These are phyloP conservation scores for Cystoderma amianthinum DNA, from an alignment of 768 basidiomycete genomes.

Conservation along the genomic window DNA sequence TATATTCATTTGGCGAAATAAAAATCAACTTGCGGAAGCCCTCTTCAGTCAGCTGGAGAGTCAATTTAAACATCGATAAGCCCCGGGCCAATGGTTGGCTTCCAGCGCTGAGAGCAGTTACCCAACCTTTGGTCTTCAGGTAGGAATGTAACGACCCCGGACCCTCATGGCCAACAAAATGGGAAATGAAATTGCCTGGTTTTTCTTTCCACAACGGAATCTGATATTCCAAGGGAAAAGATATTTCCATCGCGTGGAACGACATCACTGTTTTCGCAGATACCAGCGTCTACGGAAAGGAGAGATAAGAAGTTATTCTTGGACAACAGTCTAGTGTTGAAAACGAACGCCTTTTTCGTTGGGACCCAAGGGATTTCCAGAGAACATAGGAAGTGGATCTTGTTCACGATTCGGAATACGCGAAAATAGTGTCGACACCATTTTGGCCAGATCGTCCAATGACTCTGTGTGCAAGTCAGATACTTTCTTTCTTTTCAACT, in stretches of 20 bases:
- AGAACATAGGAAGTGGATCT: constrained; percentile 53
- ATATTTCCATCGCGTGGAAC: constrained; percentile 77
- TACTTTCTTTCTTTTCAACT: not conserved
- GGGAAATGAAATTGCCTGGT: constrained; percentile 68
- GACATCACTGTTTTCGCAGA: constrained; percentile 87
- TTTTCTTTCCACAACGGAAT: constrained; percentile 70
- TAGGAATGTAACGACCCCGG: constrained; percentile 88
- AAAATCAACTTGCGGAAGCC: constrained; percentile 67
- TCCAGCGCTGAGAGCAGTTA: constrained; percentile 49
- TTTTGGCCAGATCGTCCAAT: constrained; percentile 59
- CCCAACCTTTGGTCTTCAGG: constrained; percentile 86
- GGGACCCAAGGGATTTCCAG: constrained; percentile 71
- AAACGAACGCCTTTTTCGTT: constrained; percentile 63
- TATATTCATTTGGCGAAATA: not conserved
- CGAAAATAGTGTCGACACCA: constrained; percentile 64
- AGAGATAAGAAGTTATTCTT: constrained; percentile 10
- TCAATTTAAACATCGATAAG: constrained; percentile 87
- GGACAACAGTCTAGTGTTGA: not conserved
- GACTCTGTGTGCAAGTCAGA: constrained; percentile 42
- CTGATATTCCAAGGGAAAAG: constrained; percentile 73
- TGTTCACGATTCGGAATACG: constrained; percentile 59
- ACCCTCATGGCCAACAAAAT: constrained; percentile 90
- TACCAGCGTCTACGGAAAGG: constrained; percentile 56
- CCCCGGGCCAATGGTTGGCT: constrained; percentile 69
- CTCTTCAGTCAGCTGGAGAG: constrained; percentile 70